These are phyloP conservation scores for Saccharomyces hybrid DNA, from an alignment of 1,139 yeast species.

Conservation along the genomic window DNA sequence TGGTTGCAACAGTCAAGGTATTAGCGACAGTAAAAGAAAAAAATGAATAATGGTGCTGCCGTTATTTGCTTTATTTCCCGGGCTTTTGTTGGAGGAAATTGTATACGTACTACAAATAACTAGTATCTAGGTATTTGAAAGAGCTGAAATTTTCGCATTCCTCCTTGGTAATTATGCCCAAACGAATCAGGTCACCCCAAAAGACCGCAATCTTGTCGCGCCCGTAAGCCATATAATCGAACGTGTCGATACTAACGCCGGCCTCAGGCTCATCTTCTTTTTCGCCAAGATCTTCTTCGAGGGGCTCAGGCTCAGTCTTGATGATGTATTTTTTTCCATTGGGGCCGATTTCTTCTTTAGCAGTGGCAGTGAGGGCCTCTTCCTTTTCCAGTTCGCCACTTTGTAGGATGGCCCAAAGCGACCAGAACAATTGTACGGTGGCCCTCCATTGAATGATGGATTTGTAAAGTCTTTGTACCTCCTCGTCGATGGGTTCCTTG, in stretches of 20 bases:
- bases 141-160: constrained; percentile 13
- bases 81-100: neutral
- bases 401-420: constrained; percentile 86
- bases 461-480: constrained; percentile 51
- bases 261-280: constrained; percentile 34
- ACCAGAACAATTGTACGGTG: constrained; percentile 74
- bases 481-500: constrained; percentile 39
- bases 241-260: constrained; percentile 56
- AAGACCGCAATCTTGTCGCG: constrained; percentile 65
- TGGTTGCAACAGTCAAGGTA: constrained; percentile 1
- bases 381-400: constrained; percentile 38
- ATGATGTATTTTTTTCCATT: constrained; percentile 41
- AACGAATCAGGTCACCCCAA: constrained; percentile 64
- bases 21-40: constrained; percentile 4
- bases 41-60: neutral
- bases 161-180: constrained; percentile 44
- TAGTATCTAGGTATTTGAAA: constrained; percentile 6
- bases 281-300: constrained; percentile 11
- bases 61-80: neutral
- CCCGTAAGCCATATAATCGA: constrained; percentile 72
- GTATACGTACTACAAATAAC: neutral
- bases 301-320: constrained; percentile 24
- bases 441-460: constrained; percentile 76
- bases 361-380: constrained; percentile 16
- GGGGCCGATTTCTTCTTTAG: constrained; percentile 33